These are phyloP conservation scores for Petunia hybrid DNA, from an alignment of 305 asterid species.

Conservation along the genomic window DNA sequence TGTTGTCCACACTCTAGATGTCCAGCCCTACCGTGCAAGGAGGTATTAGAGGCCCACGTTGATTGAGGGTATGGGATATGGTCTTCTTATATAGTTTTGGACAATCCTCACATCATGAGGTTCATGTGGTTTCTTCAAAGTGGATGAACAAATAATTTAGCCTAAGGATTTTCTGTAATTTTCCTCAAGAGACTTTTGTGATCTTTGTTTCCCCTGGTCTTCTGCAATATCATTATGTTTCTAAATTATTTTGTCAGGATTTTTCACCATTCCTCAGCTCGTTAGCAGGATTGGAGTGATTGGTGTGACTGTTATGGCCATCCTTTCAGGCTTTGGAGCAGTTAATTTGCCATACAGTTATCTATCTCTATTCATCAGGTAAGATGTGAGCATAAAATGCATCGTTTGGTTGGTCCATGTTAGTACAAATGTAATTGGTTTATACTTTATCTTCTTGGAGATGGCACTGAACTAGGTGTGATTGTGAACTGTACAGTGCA, in stretches of 20 bases:
- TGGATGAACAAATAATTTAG: slow-evolving; percentile 11
- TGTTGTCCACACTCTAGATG: background rate
- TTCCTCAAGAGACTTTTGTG: background rate
- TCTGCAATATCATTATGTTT: background rate
- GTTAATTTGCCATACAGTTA: slow-evolving; percentile 97
- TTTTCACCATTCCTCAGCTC: slow-evolving; percentile 93
- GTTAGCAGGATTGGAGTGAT: slow-evolving; percentile 98
- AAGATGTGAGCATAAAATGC: slow-evolving; percentile 35
- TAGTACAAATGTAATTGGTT: slow-evolving; percentile 8
- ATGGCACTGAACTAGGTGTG: background rate
- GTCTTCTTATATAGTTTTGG: background rate
- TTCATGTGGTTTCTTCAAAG: background rate
- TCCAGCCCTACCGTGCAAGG: background rate
- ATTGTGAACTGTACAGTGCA: slow-evolving; percentile 15
- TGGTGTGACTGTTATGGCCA: slow-evolving; percentile 96
- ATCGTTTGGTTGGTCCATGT: background rate
- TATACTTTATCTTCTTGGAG: slow-evolving; percentile 20
- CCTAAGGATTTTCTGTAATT: background rate
- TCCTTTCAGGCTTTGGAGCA: slow-evolving; percentile 97
- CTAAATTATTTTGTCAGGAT: slow-evolving; percentile 56
- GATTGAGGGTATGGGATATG: background rate
- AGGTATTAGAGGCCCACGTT: background rate
- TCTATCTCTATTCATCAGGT: slow-evolving; percentile 94
- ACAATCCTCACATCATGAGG: background rate
- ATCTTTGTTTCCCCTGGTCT: slow-evolving; percentile 24